phyloP scores from a whole-genome alignment of 306 rosid genomes.

The Alnus rubra region DNA sequence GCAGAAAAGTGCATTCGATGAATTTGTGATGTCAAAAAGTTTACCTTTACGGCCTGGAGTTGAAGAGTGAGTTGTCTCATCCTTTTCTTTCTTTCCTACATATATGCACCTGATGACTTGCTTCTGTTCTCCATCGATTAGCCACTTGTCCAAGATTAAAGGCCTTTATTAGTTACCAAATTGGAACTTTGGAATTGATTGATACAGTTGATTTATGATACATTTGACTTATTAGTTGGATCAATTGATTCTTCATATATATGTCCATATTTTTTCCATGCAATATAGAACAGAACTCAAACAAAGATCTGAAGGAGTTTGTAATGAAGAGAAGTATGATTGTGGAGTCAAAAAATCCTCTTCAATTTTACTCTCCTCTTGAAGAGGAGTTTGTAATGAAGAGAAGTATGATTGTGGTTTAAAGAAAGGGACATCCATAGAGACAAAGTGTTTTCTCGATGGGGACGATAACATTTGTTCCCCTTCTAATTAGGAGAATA shows the following conservation, averaged over 20 bases:
- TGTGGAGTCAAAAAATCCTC: no score
- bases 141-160: slow-evolving; percentile 19
- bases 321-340: no score
- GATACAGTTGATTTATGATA: background rate
- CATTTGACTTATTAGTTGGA: background rate
- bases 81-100: slow-evolving; percentile 9
- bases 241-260: background rate
- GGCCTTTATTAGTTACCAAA: background rate
- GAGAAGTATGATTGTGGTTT: no score
- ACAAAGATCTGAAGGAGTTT: background rate
- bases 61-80: slow-evolving; percentile 69
- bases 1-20: slow-evolving; percentile 76
- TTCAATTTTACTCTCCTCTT: no score
- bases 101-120: slow-evolving; percentile 14
- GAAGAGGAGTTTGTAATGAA: no score
- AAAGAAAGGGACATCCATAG: no score
- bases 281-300: background rate
- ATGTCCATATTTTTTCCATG: background rate
- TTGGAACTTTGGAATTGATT: background rate
- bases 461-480: no score
- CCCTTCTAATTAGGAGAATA: no score
- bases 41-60: slow-evolving; percentile 84
- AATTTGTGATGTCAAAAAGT: slow-evolving; percentile 65
- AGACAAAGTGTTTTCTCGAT: no score
- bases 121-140: slow-evolving; percentile 14